phyloP scores from a whole-genome alignment of 441 rosid species.

The Iberis amara region DNA sequence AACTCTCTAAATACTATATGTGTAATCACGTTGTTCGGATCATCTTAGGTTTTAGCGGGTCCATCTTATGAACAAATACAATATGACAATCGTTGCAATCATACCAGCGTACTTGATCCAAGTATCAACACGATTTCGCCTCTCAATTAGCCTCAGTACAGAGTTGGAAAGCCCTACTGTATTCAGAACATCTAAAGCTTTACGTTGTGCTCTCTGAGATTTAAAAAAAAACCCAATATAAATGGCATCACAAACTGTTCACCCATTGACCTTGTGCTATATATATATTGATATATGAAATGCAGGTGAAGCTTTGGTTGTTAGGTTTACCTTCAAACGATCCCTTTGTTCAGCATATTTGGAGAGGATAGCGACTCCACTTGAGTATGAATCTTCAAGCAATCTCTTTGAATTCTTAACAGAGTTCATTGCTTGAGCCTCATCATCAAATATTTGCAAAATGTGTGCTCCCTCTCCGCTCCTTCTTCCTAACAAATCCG shows the following conservation, averaged over 20 bases:
- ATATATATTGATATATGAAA: too few relatives aligned
- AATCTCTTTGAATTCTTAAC: constrained; percentile 74
- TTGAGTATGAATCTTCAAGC: constrained; percentile 74
- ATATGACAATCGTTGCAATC: constrained; percentile 49
- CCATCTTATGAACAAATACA: constrained; percentile 65
- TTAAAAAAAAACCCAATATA: not conserved
- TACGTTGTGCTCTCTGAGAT: constrained; percentile 77
- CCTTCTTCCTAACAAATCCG: constrained; percentile 79
- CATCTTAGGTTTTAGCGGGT: constrained; percentile 37
- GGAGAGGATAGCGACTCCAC: constrained; percentile 76
- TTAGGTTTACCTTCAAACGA: constrained; percentile 61
- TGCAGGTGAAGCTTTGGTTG: not conserved
- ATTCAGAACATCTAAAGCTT: constrained; percentile 85
- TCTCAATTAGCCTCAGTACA: constrained; percentile 81
- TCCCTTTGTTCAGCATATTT: constrained; percentile 90
- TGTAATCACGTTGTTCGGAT: not conserved
- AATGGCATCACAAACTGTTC: not conserved
- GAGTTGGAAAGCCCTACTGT: constrained; percentile 93
- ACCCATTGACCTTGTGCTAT: too few relatives aligned
- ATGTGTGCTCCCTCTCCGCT: constrained; percentile 78
- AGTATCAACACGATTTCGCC: constrained; percentile 81
- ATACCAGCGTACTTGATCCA: constrained; percentile 90
- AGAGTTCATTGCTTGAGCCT: constrained; percentile 91
- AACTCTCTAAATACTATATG: constrained; percentile 9
- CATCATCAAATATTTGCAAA: constrained; percentile 82